Evolutionary conservation across 768 basidiomycete species (phyloP).

Genomic region (Candolleomyces eurysporus): DNA sequence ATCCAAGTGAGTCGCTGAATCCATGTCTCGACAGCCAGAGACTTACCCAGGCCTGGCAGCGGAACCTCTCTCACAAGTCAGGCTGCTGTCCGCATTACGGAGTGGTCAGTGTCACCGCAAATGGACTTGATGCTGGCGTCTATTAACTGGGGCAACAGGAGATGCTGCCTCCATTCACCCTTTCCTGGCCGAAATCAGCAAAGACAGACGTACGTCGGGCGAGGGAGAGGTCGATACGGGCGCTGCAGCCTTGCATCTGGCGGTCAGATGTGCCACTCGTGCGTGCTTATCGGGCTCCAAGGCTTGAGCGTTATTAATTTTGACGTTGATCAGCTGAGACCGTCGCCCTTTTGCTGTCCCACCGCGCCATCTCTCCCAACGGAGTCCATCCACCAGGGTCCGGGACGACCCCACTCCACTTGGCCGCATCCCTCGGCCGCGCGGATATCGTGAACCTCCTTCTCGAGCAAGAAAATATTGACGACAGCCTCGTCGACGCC

Average conservation of each 20-base stretch:
- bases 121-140: not conserved
- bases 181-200: constrained; percentile 73
- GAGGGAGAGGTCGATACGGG: constrained; percentile 59
- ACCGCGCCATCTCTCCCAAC: constrained; percentile 79
- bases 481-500: constrained; percentile 71
- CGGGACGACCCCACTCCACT: constrained; percentile 73
- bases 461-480: constrained; percentile 74
- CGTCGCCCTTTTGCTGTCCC: constrained; percentile 61
- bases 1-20: too few species aligned
- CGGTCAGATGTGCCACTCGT: constrained; percentile 74
- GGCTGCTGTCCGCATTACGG: constrained; percentile 59
- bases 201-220: constrained; percentile 52
- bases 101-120: constrained; percentile 41
- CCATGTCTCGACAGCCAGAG: too few species aligned
- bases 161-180: constrained; percentile 80
- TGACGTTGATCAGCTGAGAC: constrained; percentile 51
- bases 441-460: constrained; percentile 72
- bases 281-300: not conserved
- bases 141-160: constrained; percentile 37
- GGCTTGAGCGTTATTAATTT: not conserved
- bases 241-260: constrained; percentile 77
- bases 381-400: constrained; percentile 71
- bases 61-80: constrained; percentile 63
- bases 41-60: not conserved
- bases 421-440: constrained; percentile 65